These are phyloP conservation scores for Cystoisospora suis DNA, from an alignment of 169 alveolate species.

Conservation along the genomic window DNA sequence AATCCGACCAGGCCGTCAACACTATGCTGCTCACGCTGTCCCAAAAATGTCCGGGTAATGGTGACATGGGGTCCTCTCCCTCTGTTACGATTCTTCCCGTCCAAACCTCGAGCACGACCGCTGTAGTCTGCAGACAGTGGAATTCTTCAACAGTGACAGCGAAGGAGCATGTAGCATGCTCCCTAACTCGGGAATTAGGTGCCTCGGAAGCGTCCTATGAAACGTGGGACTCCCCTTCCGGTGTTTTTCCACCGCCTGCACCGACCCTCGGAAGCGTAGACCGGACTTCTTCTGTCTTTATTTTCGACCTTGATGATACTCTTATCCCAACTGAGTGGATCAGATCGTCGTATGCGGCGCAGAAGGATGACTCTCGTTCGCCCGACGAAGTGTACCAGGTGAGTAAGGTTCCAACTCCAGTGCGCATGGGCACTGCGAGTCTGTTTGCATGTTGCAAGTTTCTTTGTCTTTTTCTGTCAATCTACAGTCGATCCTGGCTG, in stretches of 20 bases:
- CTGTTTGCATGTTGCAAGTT: background rate
- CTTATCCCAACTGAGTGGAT: slow-evolving; percentile 85
- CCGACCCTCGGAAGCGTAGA: background rate
- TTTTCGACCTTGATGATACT: slow-evolving; percentile 84
- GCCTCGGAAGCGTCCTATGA: slow-evolving; percentile 8
- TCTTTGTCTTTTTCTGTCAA: background rate
- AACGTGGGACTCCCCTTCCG: background rate
- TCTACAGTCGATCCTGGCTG: slow-evolving; percentile 65
- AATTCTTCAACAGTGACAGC: background rate
- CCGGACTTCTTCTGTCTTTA: slow-evolving; percentile 61
- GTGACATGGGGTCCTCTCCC: slow-evolving; percentile 21
- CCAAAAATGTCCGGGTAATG: slow-evolving; percentile 7
- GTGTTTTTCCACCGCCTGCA: background rate
- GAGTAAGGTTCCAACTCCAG: background rate
- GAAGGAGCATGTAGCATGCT: background rate
- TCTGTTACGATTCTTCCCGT: slow-evolving; percentile 12
- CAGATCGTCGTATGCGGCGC: slow-evolving; percentile 62
- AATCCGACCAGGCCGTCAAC: too few species aligned
- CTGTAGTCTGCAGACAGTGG: slow-evolving; percentile 13
- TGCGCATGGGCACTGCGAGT: background rate
- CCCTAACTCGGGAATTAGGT: background rate
- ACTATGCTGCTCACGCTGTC: slow-evolving; percentile 33
- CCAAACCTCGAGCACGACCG: background rate
- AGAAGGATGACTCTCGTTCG: slow-evolving; percentile 40
- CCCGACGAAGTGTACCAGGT: slow-evolving; percentile 59